phyloP scores from a whole-genome alignment of 768 basidiomycete genomes.

The Suillus subalutaceus region DNA sequence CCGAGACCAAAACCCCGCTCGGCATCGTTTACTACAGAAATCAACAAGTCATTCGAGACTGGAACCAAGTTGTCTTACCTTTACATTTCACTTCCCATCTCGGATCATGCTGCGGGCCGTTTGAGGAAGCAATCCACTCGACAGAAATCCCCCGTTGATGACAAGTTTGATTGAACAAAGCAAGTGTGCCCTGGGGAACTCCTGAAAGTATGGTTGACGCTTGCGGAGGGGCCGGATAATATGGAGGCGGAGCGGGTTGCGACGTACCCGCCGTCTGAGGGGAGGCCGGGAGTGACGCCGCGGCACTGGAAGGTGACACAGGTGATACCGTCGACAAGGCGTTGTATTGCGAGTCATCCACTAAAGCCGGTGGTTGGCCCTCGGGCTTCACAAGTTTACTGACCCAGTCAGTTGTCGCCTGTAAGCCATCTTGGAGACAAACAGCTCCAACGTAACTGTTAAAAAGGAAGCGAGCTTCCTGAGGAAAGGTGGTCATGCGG shows the following conservation, averaged over 20 bases:
- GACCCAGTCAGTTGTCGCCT: constrained; percentile 57
- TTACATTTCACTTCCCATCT: constrained; percentile 58
- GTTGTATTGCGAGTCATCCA: constrained; percentile 11
- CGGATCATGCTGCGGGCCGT: constrained; percentile 56
- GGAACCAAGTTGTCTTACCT: constrained; percentile 39
- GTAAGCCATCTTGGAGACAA: constrained; percentile 56
- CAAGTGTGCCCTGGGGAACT: constrained; percentile 37
- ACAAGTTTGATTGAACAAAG: constrained; percentile 57
- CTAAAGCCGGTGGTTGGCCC: constrained; percentile 24
- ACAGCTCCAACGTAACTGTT: constrained; percentile 67
- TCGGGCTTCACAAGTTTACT: constrained; percentile 56
- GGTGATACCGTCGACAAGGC: constrained; percentile 5
- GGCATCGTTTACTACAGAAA: constrained; percentile 49
- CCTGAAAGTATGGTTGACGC: constrained; percentile 23
- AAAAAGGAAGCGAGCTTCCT: constrained; percentile 56
- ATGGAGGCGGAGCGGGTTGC: constrained; percentile 22
- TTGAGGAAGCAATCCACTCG: constrained; percentile 48
- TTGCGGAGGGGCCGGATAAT: constrained; percentile 21
- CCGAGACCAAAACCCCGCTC: constrained; percentile 53
- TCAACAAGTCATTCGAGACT: background rate
- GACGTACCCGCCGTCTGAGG: constrained; percentile 12
- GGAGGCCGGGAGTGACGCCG: constrained; percentile 17
- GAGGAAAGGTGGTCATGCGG: background rate
- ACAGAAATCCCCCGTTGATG: constrained; percentile 45
- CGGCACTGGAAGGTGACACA: constrained; percentile 14